Conservation (phyloP, 2,329 filamentous ascomycete species). For the Bipolaris bicolor region DNA sequence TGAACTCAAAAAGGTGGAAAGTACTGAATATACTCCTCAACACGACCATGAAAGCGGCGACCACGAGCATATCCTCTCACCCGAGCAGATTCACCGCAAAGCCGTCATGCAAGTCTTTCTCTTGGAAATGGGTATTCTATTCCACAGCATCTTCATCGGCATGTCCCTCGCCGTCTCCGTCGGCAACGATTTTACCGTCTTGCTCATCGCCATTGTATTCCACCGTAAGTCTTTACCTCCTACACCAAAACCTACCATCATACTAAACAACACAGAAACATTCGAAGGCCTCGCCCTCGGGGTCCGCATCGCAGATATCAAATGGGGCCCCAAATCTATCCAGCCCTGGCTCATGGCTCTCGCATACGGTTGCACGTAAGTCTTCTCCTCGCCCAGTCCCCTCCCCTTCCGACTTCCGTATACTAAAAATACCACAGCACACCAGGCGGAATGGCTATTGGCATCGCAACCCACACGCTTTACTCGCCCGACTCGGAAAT, state of each 20-base stretch:
- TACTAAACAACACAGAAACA: too few species aligned
- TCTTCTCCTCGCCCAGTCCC: slow-evolving; percentile 1
- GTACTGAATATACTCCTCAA: slow-evolving; percentile 29
- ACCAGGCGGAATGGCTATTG: slow-evolving; percentile 82
- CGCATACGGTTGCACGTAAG: slow-evolving; percentile 66
- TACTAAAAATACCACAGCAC: slow-evolving; percentile 53
- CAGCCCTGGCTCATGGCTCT: slow-evolving; percentile 74
- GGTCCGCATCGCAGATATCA: slow-evolving; percentile 80
- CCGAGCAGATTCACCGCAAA: slow-evolving; percentile 37
- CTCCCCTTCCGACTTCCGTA: background rate
- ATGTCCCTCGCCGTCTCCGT: slow-evolving; percentile 64
- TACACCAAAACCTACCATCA: too few species aligned
- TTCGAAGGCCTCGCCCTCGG: slow-evolving; percentile 89
- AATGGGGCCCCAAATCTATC: slow-evolving; percentile 46
- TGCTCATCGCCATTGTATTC: slow-evolving; percentile 67
- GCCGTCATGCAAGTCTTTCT: slow-evolving; percentile 47
- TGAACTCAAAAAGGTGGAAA: slow-evolving; percentile 35
- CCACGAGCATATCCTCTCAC: slow-evolving; percentile 18
- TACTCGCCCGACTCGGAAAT: slow-evolving; percentile 80
- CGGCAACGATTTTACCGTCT: slow-evolving; percentile 59
- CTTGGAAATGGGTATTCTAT: slow-evolving; percentile 66
- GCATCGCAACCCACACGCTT: slow-evolving; percentile 75
- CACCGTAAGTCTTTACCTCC: slow-evolving; percentile 56
- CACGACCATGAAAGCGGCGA: slow-evolving; percentile 33
- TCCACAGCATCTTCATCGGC: slow-evolving; percentile 68